Base-by-base conservation (phyloP, 768 basidiomycete genomes). In the Naematelia encephala region DNA sequence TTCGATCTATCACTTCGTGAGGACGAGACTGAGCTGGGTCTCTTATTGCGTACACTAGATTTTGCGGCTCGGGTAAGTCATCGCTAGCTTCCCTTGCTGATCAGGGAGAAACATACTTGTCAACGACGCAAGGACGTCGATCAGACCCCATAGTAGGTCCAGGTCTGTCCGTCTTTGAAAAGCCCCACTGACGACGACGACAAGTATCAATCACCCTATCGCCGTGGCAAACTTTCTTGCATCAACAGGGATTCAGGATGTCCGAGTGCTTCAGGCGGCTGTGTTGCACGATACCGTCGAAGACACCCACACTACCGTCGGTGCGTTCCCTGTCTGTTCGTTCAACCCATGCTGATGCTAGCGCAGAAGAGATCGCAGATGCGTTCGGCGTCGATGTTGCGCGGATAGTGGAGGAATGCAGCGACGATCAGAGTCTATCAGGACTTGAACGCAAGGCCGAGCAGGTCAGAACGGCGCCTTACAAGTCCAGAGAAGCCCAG, bases 211-310 rank as follows among this genome's bases (percentile, higher is more conserved):
- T 45, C 75, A 77, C 54, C 75, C 75, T 2, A 67, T 77, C n/a
- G 73, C 69, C 1, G 73, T 75, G 2, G 69, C 75, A 12, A 73
- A 73, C 52, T 68, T 70, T 49, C 66, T 77, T 10, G 68, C 73
- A 5, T 64, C 68, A 5, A 72, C 74, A 10, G 75, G 75, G 21
- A 62, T 75, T 16, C 69, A 64, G 3, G 67, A 75, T 55, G 60
- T 77, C 19, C 51, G 63, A n/a, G 71, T 74, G 0, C 47, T 79
- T 0, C 71, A 75, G 51, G 77, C 78, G 0, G 78, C 78, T 0
- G 59, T 78, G 3, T 47, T 77, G 30, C 78, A 79, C 51, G 78
- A 79, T 56, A 74, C 75, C 3, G 69, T 79, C 13, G 78, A 79
- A 55, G 78, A 79, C 49, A 79, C 78, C 12, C 68, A 74, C 19